These are phyloP conservation scores for Cladophialophora yegresii DNA, from an alignment of 2,329 filamentous ascomycete species.

Conservation along the genomic window DNA sequence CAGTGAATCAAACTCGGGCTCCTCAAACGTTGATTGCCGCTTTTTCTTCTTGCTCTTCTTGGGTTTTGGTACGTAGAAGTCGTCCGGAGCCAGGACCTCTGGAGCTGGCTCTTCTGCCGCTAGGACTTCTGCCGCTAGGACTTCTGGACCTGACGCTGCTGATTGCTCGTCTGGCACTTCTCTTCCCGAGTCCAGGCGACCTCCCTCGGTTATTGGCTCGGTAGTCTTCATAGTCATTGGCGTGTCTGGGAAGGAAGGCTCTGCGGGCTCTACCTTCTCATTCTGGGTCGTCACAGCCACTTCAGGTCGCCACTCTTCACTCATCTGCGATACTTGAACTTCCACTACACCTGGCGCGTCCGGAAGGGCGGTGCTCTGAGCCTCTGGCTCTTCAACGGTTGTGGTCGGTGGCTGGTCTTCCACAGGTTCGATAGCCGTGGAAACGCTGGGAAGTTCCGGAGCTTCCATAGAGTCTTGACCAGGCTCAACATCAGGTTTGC, in stretches of 20 bases:
- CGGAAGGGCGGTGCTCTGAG: neutral
- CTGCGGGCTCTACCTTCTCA: neutral
- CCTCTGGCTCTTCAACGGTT: neutral
- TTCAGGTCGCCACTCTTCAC: neutral
- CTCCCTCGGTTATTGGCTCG: neutral
- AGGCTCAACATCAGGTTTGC: neutral
- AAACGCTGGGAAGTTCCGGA: neutral
- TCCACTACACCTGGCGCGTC: neutral
- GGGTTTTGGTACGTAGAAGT: neutral
- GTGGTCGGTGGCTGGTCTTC: neutral
- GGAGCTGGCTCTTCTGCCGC: neutral
- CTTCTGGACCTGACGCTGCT: neutral
- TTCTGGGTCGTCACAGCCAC: neutral
- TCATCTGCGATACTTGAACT: neutral
- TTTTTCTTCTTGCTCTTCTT: slow-evolving; percentile 1
- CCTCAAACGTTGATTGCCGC: neutral
- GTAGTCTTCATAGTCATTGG: neutral
- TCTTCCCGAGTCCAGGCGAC: neutral
- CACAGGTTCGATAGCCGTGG: neutral
- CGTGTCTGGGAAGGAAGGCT: neutral
- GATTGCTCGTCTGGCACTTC: neutral
- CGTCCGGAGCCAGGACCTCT: neutral
- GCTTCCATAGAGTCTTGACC: neutral
- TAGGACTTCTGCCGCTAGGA: neutral
- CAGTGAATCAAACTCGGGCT: neutral